Percentiles rank a stretch among this genome's conserved stretches.
phyloP scores from a whole-genome alignment of 352 stramenopile genomes.

The Aphanomyces invadans region DNA sequence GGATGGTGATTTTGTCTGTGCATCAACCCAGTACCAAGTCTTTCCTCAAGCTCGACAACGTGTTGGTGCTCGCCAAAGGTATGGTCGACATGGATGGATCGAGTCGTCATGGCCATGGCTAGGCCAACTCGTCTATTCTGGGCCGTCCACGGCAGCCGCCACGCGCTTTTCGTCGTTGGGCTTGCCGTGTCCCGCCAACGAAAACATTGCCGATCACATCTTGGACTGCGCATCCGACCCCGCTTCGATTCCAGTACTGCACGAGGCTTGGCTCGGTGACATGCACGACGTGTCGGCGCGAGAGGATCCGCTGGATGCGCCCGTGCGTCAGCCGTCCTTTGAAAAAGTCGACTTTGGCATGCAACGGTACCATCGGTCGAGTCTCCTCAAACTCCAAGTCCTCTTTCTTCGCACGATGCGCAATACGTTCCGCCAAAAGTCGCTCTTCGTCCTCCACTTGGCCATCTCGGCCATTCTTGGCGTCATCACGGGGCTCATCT shows the following conservation, averaged over 20 bases:
- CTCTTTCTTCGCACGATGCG: constrained; percentile 56
- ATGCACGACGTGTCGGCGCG: neutral
- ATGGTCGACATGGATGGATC: constrained; percentile 29
- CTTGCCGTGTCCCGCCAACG: constrained; percentile 33
- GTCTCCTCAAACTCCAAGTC: constrained; percentile 55
- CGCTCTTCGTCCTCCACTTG: constrained; percentile 58
- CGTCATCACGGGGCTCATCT: constrained; percentile 62
- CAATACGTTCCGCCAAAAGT: constrained; percentile 69
- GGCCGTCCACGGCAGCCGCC: neutral
- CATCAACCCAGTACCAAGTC: constrained; percentile 88
- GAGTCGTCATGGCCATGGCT: neutral
- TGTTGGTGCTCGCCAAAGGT: constrained; percentile 84
- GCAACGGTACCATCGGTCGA: constrained; percentile 31
- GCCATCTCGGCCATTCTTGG: constrained; percentile 47
- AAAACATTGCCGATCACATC: constrained; percentile 79
- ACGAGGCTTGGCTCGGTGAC: neutral
- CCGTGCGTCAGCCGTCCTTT: neutral
- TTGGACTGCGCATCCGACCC: constrained; percentile 60
- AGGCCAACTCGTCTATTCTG: constrained; percentile 21
- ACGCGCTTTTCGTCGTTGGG: constrained; percentile 9
- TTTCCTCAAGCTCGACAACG: constrained; percentile 83
- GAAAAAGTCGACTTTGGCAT: constrained; percentile 26
- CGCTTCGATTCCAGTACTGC: constrained; percentile 54
- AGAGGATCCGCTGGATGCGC: neutral
- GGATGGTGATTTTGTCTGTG: constrained; percentile 79